phyloP scores from a whole-genome alignment of 2,329 filamentous ascomycete species.

The Byssoonygena ceratinophila region DNA sequence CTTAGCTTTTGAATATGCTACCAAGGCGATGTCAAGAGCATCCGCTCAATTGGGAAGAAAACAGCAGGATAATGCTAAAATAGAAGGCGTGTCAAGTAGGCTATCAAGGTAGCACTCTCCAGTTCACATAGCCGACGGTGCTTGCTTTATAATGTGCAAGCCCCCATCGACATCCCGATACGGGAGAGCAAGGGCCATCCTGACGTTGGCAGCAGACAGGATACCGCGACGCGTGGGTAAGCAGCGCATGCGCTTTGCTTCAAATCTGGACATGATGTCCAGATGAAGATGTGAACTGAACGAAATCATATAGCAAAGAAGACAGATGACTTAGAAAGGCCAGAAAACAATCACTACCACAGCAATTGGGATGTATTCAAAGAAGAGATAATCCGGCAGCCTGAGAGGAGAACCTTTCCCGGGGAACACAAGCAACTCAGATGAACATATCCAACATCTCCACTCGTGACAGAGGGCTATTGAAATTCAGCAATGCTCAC shows the following conservation, averaged over 20 bases:
- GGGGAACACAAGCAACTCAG: constrained; percentile 1
- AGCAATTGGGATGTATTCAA: not conserved
- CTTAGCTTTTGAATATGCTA: not conserved
- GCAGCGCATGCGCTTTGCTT: not conserved
- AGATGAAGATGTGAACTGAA: not conserved
- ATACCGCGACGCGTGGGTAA: not conserved
- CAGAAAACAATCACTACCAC: not conserved
- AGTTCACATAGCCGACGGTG: not conserved
- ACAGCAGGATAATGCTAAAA: not conserved
- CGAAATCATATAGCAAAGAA: not conserved
- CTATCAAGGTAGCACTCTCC: not conserved
- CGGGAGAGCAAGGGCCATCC: not conserved
- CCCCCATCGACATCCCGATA: not conserved
- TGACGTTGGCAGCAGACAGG: constrained; percentile 1
- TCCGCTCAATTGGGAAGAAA: not conserved
- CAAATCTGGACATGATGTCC: not conserved
- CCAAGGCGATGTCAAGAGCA: not conserved
- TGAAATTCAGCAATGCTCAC: not conserved
- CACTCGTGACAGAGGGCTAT: constrained; percentile 2
- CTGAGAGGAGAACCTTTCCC: not conserved
- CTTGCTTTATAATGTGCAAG: not conserved
- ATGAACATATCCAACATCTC: not conserved
- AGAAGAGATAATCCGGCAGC: not conserved
- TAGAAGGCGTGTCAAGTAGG: not conserved
- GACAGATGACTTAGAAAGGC: not conserved